Conservation (phyloP, 1,139 yeast species). For the Pneumocystis jirovecii region DNA sequence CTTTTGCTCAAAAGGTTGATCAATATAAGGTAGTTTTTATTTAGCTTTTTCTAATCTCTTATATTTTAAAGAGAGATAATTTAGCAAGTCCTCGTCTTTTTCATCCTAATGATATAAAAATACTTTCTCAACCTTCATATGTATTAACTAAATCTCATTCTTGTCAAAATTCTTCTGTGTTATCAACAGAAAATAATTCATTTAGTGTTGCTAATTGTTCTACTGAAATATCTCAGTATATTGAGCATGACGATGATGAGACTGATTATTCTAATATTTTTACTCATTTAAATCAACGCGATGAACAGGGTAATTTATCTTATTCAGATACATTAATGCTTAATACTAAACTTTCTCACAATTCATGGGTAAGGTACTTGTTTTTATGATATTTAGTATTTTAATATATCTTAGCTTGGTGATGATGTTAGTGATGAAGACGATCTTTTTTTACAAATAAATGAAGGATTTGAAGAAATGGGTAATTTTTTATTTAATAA, state of each 20-base stretch:
- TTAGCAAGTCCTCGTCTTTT: background rate
- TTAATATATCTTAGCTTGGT: background rate
- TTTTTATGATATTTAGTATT: background rate
- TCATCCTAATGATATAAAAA: slow-evolving; percentile 1
- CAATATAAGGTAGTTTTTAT: background rate
- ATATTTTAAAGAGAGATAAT: background rate
- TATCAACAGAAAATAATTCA: background rate
- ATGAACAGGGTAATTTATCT: slow-evolving; percentile 1
- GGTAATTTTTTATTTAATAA: slow-evolving; percentile 1
- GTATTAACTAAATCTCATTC: background rate
- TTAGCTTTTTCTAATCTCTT: background rate
- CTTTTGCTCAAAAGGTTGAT: slow-evolving; percentile 1
- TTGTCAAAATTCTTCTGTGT: background rate
- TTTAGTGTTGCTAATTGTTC: slow-evolving; percentile 1
- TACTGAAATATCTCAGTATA: slow-evolving; percentile 5
- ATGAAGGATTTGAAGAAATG: slow-evolving; percentile 15
- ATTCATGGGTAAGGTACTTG: background rate
- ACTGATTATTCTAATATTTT: slow-evolving; percentile 16
- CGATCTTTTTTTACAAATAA: slow-evolving; percentile 21
- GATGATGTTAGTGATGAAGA: slow-evolving; percentile 15
- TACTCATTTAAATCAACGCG: slow-evolving; percentile 1
- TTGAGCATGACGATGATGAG: slow-evolving; percentile 16
- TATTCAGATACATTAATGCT: background rate
- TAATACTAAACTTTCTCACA: slow-evolving; percentile 2
- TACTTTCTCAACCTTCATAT: background rate